Conservation (phyloP, 2,329 filamentous ascomycete genomes). For the Exophiala dermatitidis region DNA sequence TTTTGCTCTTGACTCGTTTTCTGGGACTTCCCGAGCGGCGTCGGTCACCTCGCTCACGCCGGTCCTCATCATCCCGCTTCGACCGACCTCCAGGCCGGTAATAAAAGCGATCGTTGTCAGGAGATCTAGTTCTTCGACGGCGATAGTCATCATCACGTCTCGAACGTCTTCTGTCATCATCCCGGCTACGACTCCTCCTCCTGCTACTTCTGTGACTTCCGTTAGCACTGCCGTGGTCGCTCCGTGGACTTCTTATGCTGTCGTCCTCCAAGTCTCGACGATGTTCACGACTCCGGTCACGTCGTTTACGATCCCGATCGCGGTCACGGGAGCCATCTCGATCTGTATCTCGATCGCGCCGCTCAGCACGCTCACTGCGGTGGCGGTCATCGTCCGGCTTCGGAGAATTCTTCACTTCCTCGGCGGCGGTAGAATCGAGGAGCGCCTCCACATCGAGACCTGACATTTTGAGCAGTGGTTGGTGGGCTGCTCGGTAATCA, state of each 20-base stretch:
- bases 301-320: conserved; percentile 52
- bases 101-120: conserved; percentile 50
- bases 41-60: conserved; percentile 39
- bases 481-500: conserved; percentile 9
- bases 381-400: conserved; percentile 48
- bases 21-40: conserved; percentile 40
- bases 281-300: conserved; percentile 53
- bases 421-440: conserved; percentile 72
- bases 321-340: conserved; percentile 52
- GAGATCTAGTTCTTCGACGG: conserved; percentile 65
- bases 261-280: conserved; percentile 48
- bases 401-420: conserved; percentile 30
- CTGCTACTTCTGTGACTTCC: conserved; percentile 65
- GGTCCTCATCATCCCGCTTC: conserved; percentile 43
- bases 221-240: conserved; percentile 64
- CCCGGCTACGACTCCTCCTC: conserved; percentile 70
- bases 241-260: conserved; percentile 56
- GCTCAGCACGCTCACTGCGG: conserved; percentile 50
- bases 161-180: conserved; percentile 66
- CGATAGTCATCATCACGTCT: conserved; percentile 60
- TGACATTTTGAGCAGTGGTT: conserved; percentile 48
- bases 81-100: conserved; percentile 46
- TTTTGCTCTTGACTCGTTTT: conserved; percentile 38
- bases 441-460: conserved; percentile 80
- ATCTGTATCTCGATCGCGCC: conserved; percentile 50